Conservation (phyloP, 352 stramenopile genomes). For the Phytophthora pluvialis region DNA sequence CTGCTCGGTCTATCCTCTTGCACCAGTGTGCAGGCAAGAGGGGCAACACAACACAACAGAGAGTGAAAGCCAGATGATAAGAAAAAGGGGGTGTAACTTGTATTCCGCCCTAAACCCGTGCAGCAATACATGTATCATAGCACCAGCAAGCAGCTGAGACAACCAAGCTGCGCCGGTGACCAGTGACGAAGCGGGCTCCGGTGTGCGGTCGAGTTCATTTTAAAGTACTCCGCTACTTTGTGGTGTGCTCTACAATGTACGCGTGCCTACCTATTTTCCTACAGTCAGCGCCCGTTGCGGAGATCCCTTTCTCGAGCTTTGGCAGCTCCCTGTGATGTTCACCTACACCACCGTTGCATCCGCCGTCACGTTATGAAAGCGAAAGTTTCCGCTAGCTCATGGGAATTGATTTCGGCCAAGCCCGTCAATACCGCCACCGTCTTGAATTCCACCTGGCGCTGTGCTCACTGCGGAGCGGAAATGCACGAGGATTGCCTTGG, state of each 20-base stretch:
- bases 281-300: background rate
- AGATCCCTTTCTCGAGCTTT: conserved; percentile 15
- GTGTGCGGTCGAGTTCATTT: background rate
- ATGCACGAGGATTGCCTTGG: background rate
- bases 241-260: background rate
- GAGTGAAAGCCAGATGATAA: conserved; percentile 21
- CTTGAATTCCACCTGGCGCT: conserved; percentile 13
- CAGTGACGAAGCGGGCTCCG: background rate
- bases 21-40: conserved; percentile 16
- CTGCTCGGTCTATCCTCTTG: conserved; percentile 19
- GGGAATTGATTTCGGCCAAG: conserved; percentile 11
- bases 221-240: background rate
- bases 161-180: conserved; percentile 4
- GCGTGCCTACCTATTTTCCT: background rate
- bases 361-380: conserved; percentile 5
- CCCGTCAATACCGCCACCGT: conserved; percentile 17
- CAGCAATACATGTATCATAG: background rate
- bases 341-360: conserved; percentile 11
- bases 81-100: conserved; percentile 7
- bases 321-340: conserved; percentile 25
- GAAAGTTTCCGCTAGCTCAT: conserved; percentile 16
- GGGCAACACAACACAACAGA: conserved; percentile 14
- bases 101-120: conserved; percentile 20
- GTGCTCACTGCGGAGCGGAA: background rate
- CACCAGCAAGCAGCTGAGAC: conserved; percentile 21